A percentile compares a stretch with the other conserved stretches of the same genome.
Evolutionary conservation across 805 yeast genomes (phyloP).

Genomic region (Nakazawaea siamensis): DNA sequence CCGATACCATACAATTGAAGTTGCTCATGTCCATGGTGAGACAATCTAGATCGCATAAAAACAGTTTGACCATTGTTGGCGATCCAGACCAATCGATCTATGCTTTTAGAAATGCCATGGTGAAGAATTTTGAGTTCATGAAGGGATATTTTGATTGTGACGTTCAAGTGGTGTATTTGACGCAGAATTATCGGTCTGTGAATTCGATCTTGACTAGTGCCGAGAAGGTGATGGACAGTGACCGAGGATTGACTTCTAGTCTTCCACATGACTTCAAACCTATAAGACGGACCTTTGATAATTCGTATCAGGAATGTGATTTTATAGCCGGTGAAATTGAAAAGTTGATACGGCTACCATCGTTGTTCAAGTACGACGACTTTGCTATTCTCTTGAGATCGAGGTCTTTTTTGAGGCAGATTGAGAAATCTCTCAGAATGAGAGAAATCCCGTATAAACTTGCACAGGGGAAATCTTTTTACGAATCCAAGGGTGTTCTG

Average conservation of each 20-base stretch:
- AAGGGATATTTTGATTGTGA: conserved; percentile 20
- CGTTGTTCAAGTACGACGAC: conserved; percentile 43
- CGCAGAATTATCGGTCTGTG: conserved; percentile 78
- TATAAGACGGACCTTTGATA: conserved; percentile 29
- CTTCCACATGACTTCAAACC: conserved; percentile 34
- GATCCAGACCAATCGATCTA: conserved; percentile 96
- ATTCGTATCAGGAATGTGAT: conserved; percentile 46
- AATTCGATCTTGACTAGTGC: conserved; percentile 55
- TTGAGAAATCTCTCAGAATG: conserved; percentile 57
- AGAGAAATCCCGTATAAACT: conserved; percentile 56
- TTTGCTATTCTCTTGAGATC: conserved; percentile 68
- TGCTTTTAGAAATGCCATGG: conserved; percentile 75
- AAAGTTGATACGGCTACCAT: conserved; percentile 36
- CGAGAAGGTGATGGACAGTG: conserved; percentile 50
- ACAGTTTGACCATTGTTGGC: conserved; percentile 82
- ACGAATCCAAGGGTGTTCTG: conserved; percentile 68
- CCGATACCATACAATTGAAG: conserved; percentile 68
- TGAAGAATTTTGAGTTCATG: conserved; percentile 58
- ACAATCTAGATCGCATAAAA: conserved; percentile 24
- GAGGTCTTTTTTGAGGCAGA: conserved; percentile 46
- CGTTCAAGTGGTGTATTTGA: conserved; percentile 34
- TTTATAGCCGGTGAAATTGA: conserved; percentile 49
- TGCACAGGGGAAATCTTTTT: conserved; percentile 68
- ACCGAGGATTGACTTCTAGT: conserved; percentile 40
- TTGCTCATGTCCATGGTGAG: conserved; percentile 42